These are phyloP conservation scores for Polysphondylium violaceum DNA, from an alignment of 78 protist genomes.

Conservation along the genomic window DNA sequence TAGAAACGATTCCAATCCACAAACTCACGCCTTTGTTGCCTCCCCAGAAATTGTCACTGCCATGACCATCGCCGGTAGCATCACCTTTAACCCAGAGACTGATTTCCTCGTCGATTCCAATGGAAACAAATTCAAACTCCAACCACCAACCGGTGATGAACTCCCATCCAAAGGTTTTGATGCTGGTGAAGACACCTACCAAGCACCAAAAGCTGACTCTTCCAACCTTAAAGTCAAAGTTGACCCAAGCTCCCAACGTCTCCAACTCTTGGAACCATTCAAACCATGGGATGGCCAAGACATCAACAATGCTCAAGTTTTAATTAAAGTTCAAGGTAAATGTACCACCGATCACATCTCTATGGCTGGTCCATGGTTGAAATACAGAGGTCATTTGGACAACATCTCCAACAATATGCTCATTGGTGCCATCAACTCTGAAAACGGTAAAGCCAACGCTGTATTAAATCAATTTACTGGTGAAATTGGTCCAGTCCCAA, in stretches of 20 bases:
- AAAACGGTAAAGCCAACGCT: slow-evolving; percentile 91
- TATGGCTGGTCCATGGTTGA: slow-evolving; percentile 98
- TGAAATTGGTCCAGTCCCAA: slow-evolving; percentile 88
- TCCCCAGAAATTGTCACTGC: slow-evolving; percentile 97
- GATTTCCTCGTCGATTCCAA: slow-evolving; percentile 87
- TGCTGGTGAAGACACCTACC: slow-evolving; percentile 94
- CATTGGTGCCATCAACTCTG: slow-evolving; percentile 95
- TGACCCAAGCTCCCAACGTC: slow-evolving; percentile 88
- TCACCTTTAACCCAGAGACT: slow-evolving; percentile 93
- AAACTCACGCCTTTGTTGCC: slow-evolving; percentile 96
- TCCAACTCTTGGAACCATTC: slow-evolving; percentile 94
- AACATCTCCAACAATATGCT: slow-evolving; percentile 96
- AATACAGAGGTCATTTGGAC: slow-evolving; percentile 97
- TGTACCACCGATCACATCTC: slow-evolving; percentile 98
- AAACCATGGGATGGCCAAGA: slow-evolving; percentile 94
- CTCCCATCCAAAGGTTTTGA: slow-evolving; percentile 94
- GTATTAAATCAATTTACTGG: slow-evolving; percentile 93
- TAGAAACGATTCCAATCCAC: slow-evolving; percentile 95
- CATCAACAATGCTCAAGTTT: slow-evolving; percentile 79
- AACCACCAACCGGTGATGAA: slow-evolving; percentile 92
- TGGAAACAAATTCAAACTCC: slow-evolving; percentile 86
- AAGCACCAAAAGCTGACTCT: slow-evolving; percentile 86
- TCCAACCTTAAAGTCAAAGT: slow-evolving; percentile 79
- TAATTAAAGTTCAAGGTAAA: slow-evolving; percentile 97
- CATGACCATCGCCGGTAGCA: slow-evolving; percentile 91